phyloP scores from a whole-genome alignment of 2,329 filamentous ascomycete species.

The Septoria linicola region DNA sequence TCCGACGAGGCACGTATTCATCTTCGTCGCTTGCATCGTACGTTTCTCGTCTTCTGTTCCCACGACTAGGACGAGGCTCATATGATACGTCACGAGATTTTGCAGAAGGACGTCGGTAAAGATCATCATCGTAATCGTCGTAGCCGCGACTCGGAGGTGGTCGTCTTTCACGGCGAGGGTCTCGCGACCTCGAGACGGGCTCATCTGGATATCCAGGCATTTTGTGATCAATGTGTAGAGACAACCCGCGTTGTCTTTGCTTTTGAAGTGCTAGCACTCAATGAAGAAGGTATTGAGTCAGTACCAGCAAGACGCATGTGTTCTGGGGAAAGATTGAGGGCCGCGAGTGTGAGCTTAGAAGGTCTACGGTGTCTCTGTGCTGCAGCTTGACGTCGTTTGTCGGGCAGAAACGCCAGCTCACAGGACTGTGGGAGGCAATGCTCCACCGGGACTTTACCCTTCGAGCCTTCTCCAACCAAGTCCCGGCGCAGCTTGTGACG shows the following conservation, averaged over 20 bases:
- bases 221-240: not conserved
- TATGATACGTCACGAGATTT: slow-evolving; percentile 17
- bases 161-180: slow-evolving; percentile 20
- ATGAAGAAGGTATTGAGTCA: slow-evolving; percentile 2
- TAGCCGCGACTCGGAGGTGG: slow-evolving; percentile 21
- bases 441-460: too few species aligned
- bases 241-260: too few species aligned
- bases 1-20: slow-evolving; percentile 21
- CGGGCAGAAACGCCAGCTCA: too few species aligned
- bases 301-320: slow-evolving; percentile 12
- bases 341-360: slow-evolving; percentile 5
- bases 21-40: slow-evolving; percentile 36
- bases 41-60: slow-evolving; percentile 21
- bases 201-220: slow-evolving; percentile 28
- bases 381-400: slow-evolving; percentile 19
- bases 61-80: slow-evolving; percentile 17
- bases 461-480: not conserved
- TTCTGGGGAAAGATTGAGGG: slow-evolving; percentile 2
- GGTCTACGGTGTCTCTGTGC: not conserved
- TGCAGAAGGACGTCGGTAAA: slow-evolving; percentile 21
- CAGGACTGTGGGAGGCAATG: too few species aligned
- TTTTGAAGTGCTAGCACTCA: not conserved
- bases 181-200: slow-evolving; percentile 13
- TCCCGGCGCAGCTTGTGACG: not conserved
- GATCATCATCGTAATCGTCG: slow-evolving; percentile 22